These are phyloP conservation scores for Collybia nuda DNA, from an alignment of 768 basidiomycete species.

Conservation along the genomic window DNA sequence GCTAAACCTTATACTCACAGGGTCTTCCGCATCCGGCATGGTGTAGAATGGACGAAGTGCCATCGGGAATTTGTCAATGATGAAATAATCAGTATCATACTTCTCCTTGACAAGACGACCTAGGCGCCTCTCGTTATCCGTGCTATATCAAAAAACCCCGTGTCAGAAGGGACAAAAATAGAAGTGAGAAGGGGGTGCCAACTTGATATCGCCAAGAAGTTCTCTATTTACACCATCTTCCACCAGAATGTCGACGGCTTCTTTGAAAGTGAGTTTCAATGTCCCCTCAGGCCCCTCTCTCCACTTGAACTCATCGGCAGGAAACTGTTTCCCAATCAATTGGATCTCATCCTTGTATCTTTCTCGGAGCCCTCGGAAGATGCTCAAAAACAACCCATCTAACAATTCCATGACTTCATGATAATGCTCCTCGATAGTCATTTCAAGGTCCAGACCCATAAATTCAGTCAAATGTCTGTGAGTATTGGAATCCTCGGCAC, in stretches of 20 bases:
- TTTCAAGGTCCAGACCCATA: conserved; percentile 97
- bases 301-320: conserved; percentile 96
- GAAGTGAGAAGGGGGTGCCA: conserved; percentile 22
- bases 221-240: conserved; percentile 83
- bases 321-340: conserved; percentile 81
- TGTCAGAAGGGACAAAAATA: conserved; percentile 1
- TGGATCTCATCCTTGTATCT: conserved; percentile 83
- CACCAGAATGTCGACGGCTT: conserved; percentile 85
- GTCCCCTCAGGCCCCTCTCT: conserved; percentile 89
- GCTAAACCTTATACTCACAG: conserved; percentile 56
- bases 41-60: conserved; percentile 98
- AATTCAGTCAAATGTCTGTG: conserved; percentile 99
- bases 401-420: conserved; percentile 95
- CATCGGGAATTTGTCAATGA: conserved; percentile 98
- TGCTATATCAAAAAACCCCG: conserved; percentile 46
- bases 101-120: conserved; percentile 89
- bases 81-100: conserved; percentile 98
- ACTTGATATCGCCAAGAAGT: conserved; percentile 89
- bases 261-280: conserved; percentile 77
- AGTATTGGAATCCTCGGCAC: conserved; percentile 96
- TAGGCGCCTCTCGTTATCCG: conserved; percentile 92
- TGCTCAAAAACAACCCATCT: conserved; percentile 80
- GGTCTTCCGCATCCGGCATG: conserved; percentile 94
- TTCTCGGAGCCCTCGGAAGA: conserved; percentile 83
- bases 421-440: conserved; percentile 98